phyloP scores from a whole-genome alignment of 345 rosid genomes.

The Geranium brycei region DNA sequence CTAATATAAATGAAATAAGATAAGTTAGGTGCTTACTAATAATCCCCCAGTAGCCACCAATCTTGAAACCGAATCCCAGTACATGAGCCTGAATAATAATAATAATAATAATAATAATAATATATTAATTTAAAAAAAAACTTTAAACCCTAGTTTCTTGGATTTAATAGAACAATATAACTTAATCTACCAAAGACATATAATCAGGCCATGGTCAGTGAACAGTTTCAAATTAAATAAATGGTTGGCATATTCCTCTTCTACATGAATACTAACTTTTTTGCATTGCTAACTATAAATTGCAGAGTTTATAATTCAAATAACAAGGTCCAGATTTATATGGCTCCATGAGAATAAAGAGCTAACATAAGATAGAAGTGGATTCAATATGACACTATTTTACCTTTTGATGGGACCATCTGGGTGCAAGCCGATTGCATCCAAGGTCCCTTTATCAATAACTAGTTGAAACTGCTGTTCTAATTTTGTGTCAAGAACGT shows the following conservation, averaged over 20 bases:
- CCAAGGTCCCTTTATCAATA: constrained; percentile 94
- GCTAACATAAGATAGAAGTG: not conserved
- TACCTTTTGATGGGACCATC: constrained; percentile 88
- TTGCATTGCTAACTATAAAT: too few species aligned
- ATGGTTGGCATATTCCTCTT: too few species aligned
- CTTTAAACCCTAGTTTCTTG: not conserved
- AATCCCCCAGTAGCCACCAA: constrained; percentile 71
- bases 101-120: not conserved
- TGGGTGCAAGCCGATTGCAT: constrained; percentile 96
- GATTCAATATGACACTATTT: not conserved
- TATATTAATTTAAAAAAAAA: not conserved
- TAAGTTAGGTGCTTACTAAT: constrained; percentile 36
- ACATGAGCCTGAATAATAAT: constrained; percentile 47
- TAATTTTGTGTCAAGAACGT: constrained; percentile 70
- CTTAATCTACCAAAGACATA: too few species aligned
- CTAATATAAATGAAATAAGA: not conserved
- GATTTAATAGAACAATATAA: not conserved
- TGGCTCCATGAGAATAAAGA: not conserved
- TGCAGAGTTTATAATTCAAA: not conserved
- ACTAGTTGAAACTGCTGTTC: constrained; percentile 64
- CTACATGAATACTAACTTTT: too few species aligned
- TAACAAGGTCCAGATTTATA: not conserved
- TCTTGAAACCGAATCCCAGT: constrained; percentile 87
- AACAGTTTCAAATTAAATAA: too few species aligned
- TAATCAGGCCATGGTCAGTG: too few species aligned